phyloP scores from a whole-genome alignment of 805 yeast genomes.

The Huiozyma sinensis region DNA sequence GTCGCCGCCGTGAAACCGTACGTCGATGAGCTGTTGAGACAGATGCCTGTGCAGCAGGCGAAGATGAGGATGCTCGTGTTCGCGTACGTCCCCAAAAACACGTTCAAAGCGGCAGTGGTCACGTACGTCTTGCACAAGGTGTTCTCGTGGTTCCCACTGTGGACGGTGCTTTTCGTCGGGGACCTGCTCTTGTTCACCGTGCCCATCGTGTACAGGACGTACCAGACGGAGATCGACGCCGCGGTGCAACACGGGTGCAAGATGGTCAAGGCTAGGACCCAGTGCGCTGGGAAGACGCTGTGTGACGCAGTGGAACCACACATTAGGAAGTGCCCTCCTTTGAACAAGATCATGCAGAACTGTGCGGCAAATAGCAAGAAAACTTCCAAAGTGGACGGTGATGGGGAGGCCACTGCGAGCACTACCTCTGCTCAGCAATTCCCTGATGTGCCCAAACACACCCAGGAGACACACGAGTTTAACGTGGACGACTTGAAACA shows the following conservation, averaged over 20 bases:
- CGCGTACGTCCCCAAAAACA: slow-evolving; percentile 60
- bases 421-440: slow-evolving; percentile 20
- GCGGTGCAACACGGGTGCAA: slow-evolving; percentile 38
- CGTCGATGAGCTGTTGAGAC: slow-evolving; percentile 22
- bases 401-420: slow-evolving; percentile 20
- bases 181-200: slow-evolving; percentile 57
- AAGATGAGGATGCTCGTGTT: slow-evolving; percentile 46
- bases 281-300: slow-evolving; percentile 36
- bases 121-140: slow-evolving; percentile 59
- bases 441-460: slow-evolving; percentile 32
- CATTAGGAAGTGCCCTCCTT: slow-evolving; percentile 53
- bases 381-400: slow-evolving; percentile 18
- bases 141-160: slow-evolving; percentile 66
- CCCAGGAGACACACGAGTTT: slow-evolving; percentile 19
- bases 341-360: slow-evolving; percentile 39
- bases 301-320: slow-evolving; percentile 51
- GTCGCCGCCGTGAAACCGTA: slow-evolving; percentile 26
- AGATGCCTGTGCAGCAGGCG: slow-evolving; percentile 42
- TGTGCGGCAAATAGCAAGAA: not conserved
- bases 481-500: slow-evolving; percentile 14
- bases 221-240: slow-evolving; percentile 70
- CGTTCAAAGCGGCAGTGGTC: slow-evolving; percentile 60
- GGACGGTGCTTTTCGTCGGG: slow-evolving; percentile 48
- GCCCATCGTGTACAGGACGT: slow-evolving; percentile 63
- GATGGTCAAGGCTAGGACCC: slow-evolving; percentile 41